Base-by-base conservation (phyloP, 2,329 filamentous ascomycete genomes). In the Phialophora chinensis region DNA sequence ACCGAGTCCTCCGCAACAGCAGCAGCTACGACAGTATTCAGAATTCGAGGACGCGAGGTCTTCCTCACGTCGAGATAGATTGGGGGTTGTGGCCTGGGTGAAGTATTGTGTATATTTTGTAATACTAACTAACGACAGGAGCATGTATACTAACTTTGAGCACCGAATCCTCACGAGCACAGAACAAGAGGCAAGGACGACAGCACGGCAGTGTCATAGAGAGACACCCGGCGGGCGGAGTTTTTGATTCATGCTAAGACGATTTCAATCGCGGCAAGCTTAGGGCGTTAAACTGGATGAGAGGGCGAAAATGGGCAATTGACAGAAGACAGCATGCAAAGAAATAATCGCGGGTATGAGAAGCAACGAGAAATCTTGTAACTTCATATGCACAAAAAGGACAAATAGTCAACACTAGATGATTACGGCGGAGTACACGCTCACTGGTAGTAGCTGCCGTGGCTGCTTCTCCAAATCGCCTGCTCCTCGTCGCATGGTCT, bases 21-120 rank as follows among this genome's bases (percentile, higher is more conserved):
- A 35, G 27, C 65, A 47, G 56, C 54, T 49, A 60, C 68, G 27
- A 68, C 68, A 50, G 42, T 59, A 38, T 66, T 68, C 57, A 66
- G 59, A 31, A 68, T 70, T 53, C 62, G 65, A 35, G 68, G 68
- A 29, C 62, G 68, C 10, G 60, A 68, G 38, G 66, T 70, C 17
- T 20, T 59, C 29, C 61, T 66, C 25, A 68, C 63, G n/a, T 42
- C 44, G 17, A 55, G 33, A 47, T 65, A 66, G 50, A 20, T 29
- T 4, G 25, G 8, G 33, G 1, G 20, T n/a, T 12, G 35, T 55
- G 60, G 47, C 20, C 50, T 38, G 47, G 62, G 62, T 59, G 29
- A 55, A 63, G 59, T 50, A 62, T 62, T 56, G 25, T 27, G 52
- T 49, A 38, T 14, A 29, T 25, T 25, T 62, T 44, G 20, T 12